These are phyloP conservation scores for Secale cereale DNA, from an alignment of 176 grass and related monocot species.

Conservation along the genomic window DNA sequence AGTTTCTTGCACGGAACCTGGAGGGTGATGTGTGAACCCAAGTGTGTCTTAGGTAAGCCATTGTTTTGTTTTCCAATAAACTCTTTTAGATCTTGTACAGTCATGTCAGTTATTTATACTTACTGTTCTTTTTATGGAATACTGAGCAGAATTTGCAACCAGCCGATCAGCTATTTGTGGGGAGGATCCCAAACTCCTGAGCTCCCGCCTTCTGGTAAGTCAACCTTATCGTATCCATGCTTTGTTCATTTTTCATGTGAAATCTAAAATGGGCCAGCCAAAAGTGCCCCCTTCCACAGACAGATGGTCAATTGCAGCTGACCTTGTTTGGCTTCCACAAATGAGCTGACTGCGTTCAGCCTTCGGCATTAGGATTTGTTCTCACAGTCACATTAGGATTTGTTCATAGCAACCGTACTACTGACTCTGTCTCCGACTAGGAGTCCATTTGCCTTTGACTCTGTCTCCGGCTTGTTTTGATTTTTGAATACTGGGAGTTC, in stretches of 20 bases:
- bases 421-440: too few species aligned
- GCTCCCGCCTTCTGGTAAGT: not conserved
- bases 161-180: not conserved
- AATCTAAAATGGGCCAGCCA: not conserved
- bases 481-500: too few species aligned
- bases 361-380: too few species aligned
- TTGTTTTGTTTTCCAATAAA: not conserved
- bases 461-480: too few species aligned
- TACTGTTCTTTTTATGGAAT: not conserved
- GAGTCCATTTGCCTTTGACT: too few species aligned
- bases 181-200: conserved; percentile 5
- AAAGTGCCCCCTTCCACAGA: not conserved
- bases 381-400: too few species aligned
- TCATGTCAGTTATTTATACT: not conserved
- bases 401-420: too few species aligned
- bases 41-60: not conserved
- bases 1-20: not conserved
- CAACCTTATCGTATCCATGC: not conserved
- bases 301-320: conserved; percentile 7
- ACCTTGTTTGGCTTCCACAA: too few species aligned
- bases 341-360: too few species aligned
- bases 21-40: not conserved
- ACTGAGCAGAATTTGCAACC: not conserved
- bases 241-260: conserved; percentile 1
- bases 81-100: not conserved